Percentiles rank a stretch among this genome's conserved stretches.
These are phyloP conservation scores for Penicillium thymicola DNA, from an alignment of 2,329 filamentous ascomycete species.

Conservation along the genomic window DNA sequence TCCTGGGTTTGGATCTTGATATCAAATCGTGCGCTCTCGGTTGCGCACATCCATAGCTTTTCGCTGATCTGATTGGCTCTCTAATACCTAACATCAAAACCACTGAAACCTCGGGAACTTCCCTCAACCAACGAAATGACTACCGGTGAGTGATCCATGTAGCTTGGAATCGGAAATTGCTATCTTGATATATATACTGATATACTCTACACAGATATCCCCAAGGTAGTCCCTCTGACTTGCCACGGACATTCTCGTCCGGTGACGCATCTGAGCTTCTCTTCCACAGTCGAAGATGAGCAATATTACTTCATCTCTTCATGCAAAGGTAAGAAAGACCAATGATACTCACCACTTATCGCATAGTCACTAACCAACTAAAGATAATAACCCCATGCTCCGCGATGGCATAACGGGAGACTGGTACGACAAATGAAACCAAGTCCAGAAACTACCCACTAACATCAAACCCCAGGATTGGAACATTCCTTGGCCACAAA, in stretches of 20 bases:
- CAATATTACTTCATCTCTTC: constrained; percentile 91
- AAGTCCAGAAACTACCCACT: not conserved
- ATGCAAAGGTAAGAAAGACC: constrained; percentile 68
- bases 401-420: constrained; percentile 93
- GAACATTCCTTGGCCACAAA: constrained; percentile 97
- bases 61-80: constrained; percentile 5
- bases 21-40: not conserved
- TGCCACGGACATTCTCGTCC: constrained; percentile 93
- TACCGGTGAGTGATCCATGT: constrained; percentile 13
- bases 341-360: not conserved
- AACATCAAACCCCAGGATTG: constrained; percentile 60
- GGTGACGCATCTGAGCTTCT: constrained; percentile 89
- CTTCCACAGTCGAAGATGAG: constrained; percentile 74
- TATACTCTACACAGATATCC: constrained; percentile 33
- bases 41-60: not conserved
- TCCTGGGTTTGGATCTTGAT: constrained; percentile 9
- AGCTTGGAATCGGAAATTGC: not conserved
- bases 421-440: constrained; percentile 56
- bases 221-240: constrained; percentile 75
- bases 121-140: constrained; percentile 12
- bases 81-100: constrained; percentile 7
- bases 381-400: constrained; percentile 97
- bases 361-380: constrained; percentile 3
- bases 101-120: constrained; percentile 2
- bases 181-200: not conserved